Evolutionary conservation across 2,329 filamentous ascomycete species (phyloP), one percentile per base, ranked within the genome.

Genomic region (Fusarium acutatum): DNA sequence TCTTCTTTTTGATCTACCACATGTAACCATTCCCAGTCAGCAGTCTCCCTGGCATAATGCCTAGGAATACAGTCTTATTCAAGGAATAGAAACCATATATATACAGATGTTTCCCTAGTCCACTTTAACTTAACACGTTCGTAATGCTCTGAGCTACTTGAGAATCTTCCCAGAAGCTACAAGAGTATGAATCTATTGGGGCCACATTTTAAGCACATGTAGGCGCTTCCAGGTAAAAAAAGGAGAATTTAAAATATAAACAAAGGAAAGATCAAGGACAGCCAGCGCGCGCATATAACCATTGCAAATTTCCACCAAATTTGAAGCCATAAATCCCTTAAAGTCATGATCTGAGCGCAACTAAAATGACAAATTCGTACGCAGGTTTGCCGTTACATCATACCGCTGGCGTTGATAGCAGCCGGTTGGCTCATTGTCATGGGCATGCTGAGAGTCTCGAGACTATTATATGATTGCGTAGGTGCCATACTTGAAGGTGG

Each of bases 381-480:
- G 47, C 71, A 47, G 69, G 38, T 69, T 66, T 62, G 44, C 65
- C 70, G 64, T 82, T 81, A 84, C 81, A 87, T 85, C 79, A 87
- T 82, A 60, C 82, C 84, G 40, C 83, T 82, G 4, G 84, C 83
- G 70, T 85, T 84, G 72, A 85, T 81, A 65, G 84, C 82, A 63
- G 84, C 80, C 52, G 88, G 87, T 60, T 88, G 86, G 82, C 88
- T 90, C 75, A 90, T 88, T 20, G 88, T 88, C 88, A 91, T 90
- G 24, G 89, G 88, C 88, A 91, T 90, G 82, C 88, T 89, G 60
- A 91, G 84, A 49, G 88, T 89, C 79, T 90, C 88, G 64, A 91
- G 83, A 77, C 85, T 88, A 83, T 89, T 90, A 82, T 84, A 90
- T 38, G 83, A 77, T 65, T 85, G 82, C 44, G 75, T 78, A 15